A percentile compares a stretch with the other conserved stretches of the same genome.
Evolutionary conservation across 306 rosid species (phyloP).

Genomic region (Albizia julibrissin): DNA sequence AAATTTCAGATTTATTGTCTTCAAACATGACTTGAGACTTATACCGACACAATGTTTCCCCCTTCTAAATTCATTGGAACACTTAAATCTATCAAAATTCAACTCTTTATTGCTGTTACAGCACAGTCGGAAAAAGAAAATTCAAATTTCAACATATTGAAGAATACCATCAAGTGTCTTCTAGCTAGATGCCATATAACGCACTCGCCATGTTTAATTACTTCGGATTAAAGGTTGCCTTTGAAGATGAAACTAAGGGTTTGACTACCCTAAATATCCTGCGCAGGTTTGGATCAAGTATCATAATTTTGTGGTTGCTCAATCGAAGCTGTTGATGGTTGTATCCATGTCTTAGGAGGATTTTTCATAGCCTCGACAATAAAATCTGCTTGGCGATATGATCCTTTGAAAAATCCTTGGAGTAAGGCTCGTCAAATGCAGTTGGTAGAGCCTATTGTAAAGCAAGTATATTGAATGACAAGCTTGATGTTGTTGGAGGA

Average conservation of each 20-base stretch:
- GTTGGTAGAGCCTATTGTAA: slow-evolving; percentile 49
- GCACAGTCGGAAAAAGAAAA: too few species aligned
- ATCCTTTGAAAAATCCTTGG: slow-evolving; percentile 38
- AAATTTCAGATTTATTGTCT: too few species aligned
- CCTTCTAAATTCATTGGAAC: too few species aligned
- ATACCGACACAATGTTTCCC: too few species aligned
- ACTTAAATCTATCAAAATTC: too few species aligned
- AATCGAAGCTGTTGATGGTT: slow-evolving; percentile 37
- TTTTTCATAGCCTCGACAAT: slow-evolving; percentile 42
- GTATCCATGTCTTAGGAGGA: slow-evolving; percentile 43
- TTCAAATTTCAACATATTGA: too few species aligned
- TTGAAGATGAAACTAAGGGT: slow-evolving; percentile 44
- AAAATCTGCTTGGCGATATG: slow-evolving; percentile 43
- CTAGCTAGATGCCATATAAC: too few species aligned
- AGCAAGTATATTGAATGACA: slow-evolving; percentile 39
- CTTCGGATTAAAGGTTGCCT: slow-evolving; percentile 23
- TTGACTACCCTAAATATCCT: slow-evolving; percentile 32
- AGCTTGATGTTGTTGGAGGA: slow-evolving; percentile 49
- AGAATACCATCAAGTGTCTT: too few species aligned
- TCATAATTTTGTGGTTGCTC: slow-evolving; percentile 45
- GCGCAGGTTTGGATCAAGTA: slow-evolving; percentile 39
- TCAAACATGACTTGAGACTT: too few species aligned
- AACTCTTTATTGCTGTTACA: too few species aligned
- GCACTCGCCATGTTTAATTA: too few species aligned
- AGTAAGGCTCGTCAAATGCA: slow-evolving; percentile 38